Conservation (phyloP, 495 filamentous ascomycete genomes). For the Neurospora sp. region DNA sequence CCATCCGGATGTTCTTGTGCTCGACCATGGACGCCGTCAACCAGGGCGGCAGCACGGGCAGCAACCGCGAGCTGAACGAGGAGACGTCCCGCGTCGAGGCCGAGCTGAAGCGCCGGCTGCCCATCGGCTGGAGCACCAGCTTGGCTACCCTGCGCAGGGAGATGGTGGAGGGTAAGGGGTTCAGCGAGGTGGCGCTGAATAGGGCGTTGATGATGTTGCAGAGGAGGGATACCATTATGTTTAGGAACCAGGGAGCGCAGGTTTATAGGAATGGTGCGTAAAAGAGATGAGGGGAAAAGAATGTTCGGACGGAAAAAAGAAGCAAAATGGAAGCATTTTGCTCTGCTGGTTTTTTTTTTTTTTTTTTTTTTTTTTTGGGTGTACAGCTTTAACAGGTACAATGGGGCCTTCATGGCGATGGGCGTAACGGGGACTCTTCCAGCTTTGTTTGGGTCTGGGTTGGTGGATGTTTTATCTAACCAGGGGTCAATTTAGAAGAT, state of each 20-base stretch:
- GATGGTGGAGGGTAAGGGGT: constrained; percentile 81
- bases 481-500: background rate
- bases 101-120: constrained; percentile 77
- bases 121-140: constrained; percentile 92
- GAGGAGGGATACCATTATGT: constrained; percentile 81
- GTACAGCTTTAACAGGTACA: background rate
- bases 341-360: background rate
- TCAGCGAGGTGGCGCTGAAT: constrained; percentile 74
- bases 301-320: background rate
- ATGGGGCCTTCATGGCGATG: background rate
- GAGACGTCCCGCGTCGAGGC: constrained; percentile 83
- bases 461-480: background rate
- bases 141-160: constrained; percentile 77
- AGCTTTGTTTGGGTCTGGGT: background rate
- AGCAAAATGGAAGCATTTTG: background rate
- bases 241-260: constrained; percentile 79
- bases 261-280: constrained; percentile 62
- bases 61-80: constrained; percentile 79
- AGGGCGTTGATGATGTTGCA: constrained; percentile 79
- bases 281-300: background rate
- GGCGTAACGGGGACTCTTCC: background rate
- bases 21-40: constrained; percentile 97
- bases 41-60: constrained; percentile 61
- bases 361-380: background rate
- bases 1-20: constrained; percentile 93